phyloP scores from a whole-genome alignment of 2,329 filamentous ascomycete genomes.

The Lecanoromycetidae sp. region DNA sequence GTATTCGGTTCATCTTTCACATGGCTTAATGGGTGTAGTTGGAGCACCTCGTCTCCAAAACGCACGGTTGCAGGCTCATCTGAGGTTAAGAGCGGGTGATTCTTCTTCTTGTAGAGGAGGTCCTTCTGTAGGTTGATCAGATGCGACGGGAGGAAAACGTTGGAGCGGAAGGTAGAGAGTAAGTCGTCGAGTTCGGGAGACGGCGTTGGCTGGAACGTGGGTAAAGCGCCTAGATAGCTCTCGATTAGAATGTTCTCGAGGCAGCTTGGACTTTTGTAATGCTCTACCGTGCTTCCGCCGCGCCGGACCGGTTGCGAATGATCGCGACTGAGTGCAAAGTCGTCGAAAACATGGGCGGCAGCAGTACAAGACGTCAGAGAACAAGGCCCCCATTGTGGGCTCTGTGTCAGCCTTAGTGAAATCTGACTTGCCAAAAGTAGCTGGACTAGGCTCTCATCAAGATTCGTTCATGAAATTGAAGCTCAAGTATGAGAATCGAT shows the following conservation, averaged over 20 bases:
- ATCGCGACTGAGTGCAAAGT: constrained; percentile 8
- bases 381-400: neutral
- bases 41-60: constrained; percentile 30
- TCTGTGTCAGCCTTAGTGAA: neutral
- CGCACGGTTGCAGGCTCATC: constrained; percentile 31
- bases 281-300: constrained; percentile 14
- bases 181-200: constrained; percentile 30
- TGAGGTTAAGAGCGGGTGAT: constrained; percentile 31
- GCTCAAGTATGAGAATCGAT: neutral
- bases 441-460: no score
- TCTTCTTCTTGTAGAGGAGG: constrained; percentile 32
- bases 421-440: no score
- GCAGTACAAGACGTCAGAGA: neutral
- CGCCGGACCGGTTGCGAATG: constrained; percentile 11
- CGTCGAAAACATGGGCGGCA: constrained; percentile 16
- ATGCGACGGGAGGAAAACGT: constrained; percentile 34
- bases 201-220: constrained; percentile 31
- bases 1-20: constrained; percentile 23
- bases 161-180: constrained; percentile 31
- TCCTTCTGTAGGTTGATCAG: constrained; percentile 30
- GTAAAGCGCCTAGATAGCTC: constrained; percentile 26
- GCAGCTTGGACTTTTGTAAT: no score
- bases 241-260: no score
- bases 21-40: constrained; percentile 25
- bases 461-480: neutral